These are phyloP conservation scores for Grigorovia humatica DNA, from an alignment of 805 yeast genomes.

Conservation along the genomic window DNA sequence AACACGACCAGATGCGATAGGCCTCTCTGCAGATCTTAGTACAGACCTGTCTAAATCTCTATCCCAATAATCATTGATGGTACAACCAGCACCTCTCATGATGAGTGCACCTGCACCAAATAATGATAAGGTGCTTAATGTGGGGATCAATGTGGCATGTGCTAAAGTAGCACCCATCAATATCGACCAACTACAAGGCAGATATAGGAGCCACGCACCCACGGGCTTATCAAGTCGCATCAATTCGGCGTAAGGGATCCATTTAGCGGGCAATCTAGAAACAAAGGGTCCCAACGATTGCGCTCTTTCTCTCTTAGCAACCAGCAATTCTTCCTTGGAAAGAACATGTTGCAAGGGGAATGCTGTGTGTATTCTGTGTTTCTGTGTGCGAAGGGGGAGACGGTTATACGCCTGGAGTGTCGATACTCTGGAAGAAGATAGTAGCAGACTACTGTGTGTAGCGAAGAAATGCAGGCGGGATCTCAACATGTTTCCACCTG, in stretches of 20 bases:
- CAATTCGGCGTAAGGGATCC: slow-evolving; percentile 86
- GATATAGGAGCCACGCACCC: slow-evolving; percentile 75
- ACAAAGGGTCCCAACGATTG: slow-evolving; percentile 42
- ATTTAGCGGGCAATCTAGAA: slow-evolving; percentile 52
- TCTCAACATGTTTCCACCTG: not conserved
- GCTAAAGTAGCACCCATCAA: slow-evolving; percentile 74
- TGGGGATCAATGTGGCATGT: slow-evolving; percentile 57
- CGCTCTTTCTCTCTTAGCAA: slow-evolving; percentile 41
- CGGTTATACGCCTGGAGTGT: not conserved
- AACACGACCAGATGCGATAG: slow-evolving; percentile 85
- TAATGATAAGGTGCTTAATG: slow-evolving; percentile 50
- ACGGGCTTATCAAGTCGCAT: slow-evolving; percentile 91
- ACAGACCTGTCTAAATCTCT: slow-evolving; percentile 76
- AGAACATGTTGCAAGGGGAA: slow-evolving; percentile 6
- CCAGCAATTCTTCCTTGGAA: slow-evolving; percentile 19
- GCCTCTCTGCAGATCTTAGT: slow-evolving; percentile 79
- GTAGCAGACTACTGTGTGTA: not conserved
- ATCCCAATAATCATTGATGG: slow-evolving; percentile 84
- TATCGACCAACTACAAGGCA: slow-evolving; percentile 91
- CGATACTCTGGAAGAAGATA: not conserved
- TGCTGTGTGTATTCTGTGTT: not conserved
- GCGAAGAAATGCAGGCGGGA: not conserved
- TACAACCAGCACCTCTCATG: slow-evolving; percentile 98
- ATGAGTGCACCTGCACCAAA: slow-evolving; percentile 79
- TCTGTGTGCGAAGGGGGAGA: not conserved